Evolutionary conservation across 495 filamentous ascomycete species (phyloP), one percentile per base, ranked within the genome.

Genomic region (Bacidia rubella): DNA sequence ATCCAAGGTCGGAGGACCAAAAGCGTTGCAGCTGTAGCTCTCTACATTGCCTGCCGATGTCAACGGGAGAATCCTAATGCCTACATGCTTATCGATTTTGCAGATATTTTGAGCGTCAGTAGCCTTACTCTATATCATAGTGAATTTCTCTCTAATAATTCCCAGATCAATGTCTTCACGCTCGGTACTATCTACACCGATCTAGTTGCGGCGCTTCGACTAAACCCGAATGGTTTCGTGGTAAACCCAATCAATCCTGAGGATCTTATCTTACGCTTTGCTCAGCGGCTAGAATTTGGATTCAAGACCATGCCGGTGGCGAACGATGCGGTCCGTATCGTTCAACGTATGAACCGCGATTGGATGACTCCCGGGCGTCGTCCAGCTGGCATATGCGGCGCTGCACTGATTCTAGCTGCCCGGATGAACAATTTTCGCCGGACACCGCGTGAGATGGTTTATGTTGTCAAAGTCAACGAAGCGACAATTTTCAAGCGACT

Each of bases 371-470:
- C 83, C 45, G 92, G 92, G 59, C 87, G 92, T 61, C 80, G 89
- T 40, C 93, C 93, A 42, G 87, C 92, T 23, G 92, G 93, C 61
- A 80, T 97, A 42, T 95, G 88, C 66, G 93, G 92, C 54, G 93
- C 92, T 10, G 89, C 88, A 54, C 75, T 98, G 52, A 86, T 98
- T 57, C 79, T 98, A 57, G 93, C 92, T 20, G 88, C 92, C 10
- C 84, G 93, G 27, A 95, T 95, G 81, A 93, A 95, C 72, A 96
- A 96, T 65, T 97, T 90, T 64, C 82, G 90, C 35, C 83, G 92
- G 19, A 92, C 86, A 0, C 79, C 93, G 4, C 76, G 87, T 23
- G 92, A 98, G 68, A 83, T 97, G 11, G 92, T 97, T 25, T 96
- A 94, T 60, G 81, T 95, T 17, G 93, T 95, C 54, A 95, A 95